Percentiles rank a stretch among this genome's conserved stretches.
These are phyloP conservation scores for Phoma sp. DNA, from an alignment of 2,329 filamentous ascomycete species.

Conservation along the genomic window DNA sequence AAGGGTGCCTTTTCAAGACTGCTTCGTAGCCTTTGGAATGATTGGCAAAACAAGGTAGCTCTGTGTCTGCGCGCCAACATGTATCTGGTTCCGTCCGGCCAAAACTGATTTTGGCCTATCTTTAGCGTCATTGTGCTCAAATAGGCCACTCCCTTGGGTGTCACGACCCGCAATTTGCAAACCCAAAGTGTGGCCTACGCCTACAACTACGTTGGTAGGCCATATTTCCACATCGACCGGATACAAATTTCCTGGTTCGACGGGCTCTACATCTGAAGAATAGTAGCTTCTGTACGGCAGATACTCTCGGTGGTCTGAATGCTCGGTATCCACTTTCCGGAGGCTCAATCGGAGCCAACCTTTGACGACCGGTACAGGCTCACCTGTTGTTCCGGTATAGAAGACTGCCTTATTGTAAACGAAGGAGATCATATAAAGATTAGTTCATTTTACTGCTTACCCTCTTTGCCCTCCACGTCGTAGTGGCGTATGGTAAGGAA, in stretches of 20 bases:
- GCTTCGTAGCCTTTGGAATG: too few relatives aligned
- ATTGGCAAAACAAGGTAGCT: too few relatives aligned
- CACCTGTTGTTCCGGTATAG: constrained; percentile 68
- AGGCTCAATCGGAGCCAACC: constrained; percentile 65
- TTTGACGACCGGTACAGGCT: constrained; percentile 64
- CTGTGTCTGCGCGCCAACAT: too few relatives aligned
- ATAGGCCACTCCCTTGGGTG: background rate
- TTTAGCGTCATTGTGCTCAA: background rate
- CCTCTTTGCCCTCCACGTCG: too few relatives aligned
- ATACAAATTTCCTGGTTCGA: constrained; percentile 62
- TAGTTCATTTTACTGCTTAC: too few relatives aligned
- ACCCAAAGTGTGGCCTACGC: constrained; percentile 56
- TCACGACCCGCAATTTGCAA: constrained; percentile 51
- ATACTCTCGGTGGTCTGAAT: constrained; percentile 23
- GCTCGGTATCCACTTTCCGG: constrained; percentile 54
- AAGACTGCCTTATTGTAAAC: constrained; percentile 63
- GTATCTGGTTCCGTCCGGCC: background rate
- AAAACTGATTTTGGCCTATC: background rate
- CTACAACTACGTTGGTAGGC: constrained; percentile 65
- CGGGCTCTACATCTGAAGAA: constrained; percentile 61
- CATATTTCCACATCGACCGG: constrained; percentile 66
- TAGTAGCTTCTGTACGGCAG: constrained; percentile 59
- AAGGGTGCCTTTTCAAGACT: too few relatives aligned
- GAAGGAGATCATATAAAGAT: constrained; percentile 69
- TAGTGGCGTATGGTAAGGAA: too few relatives aligned